These are phyloP conservation scores for Petunia hybrid DNA, from an alignment of 305 asterid genomes.

Conservation along the genomic window DNA sequence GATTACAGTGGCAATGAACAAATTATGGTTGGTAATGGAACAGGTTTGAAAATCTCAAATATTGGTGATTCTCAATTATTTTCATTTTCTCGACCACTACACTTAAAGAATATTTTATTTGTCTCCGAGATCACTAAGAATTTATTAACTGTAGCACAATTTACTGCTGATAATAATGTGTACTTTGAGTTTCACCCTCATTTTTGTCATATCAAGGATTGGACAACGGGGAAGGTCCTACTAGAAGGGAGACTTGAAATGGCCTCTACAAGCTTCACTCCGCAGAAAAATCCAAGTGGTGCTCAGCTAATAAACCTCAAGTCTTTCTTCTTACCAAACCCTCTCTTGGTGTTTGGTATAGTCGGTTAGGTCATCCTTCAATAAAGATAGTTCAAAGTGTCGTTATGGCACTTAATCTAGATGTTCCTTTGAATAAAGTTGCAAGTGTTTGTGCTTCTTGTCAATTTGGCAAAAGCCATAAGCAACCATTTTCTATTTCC, in stretches of 20 bases:
- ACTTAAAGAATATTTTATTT: not conserved
- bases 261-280: not conserved
- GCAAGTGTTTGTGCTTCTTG: not conserved
- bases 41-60: not conserved
- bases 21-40: not conserved
- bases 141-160: not conserved
- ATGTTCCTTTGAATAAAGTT: not conserved
- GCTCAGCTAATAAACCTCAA: not conserved
- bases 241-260: not conserved
- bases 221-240: not conserved
- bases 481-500: not conserved
- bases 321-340: no score
- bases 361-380: no score
- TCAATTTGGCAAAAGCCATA: no score
- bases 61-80: not conserved
- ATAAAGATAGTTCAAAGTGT: not conserved
- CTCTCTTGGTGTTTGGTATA: no score
- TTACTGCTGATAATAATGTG: not conserved
- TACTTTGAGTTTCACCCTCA: not conserved
- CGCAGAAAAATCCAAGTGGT: not conserved
- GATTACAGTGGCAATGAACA: not conserved
- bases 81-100: not conserved
- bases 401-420: not conserved
- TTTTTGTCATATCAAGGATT: not conserved
- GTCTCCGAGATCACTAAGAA: not conserved